Evolutionary conservation across 129 eudicot species (phyloP), one percentile per base, ranked within the genome.

Genomic region (Pittosporum tobira): DNA sequence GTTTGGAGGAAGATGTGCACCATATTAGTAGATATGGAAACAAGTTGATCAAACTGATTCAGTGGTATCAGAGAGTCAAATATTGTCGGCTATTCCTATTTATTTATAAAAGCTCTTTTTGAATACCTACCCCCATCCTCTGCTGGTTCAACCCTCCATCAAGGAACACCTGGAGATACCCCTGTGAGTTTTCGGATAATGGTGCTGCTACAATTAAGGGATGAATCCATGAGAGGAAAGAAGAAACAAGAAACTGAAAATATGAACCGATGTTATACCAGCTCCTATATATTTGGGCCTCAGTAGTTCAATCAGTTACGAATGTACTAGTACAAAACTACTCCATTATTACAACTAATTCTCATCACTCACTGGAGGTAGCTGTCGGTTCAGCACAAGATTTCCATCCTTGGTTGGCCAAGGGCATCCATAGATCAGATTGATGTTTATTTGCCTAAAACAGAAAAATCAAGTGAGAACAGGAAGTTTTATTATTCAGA

Each of bases 81-180:
- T 34, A 6, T 34, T 6, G 10, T 6, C 7, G 40, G 10, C 40
- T 34, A 9, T 34, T 34, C 1, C 2, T 34, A 34, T 34, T 5
- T 6, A 12, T 19, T 5, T 6, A 12, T 19, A 18, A 8, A 56
- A 31, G 45, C 15, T 29, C 45, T 55, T 2, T 4, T 11, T 10
- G 20, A 22, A 23, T 22, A 76, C 88, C 15, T 77, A 91, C 99
- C 77, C 99, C 99, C 99, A 91, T 86, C 54, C 96, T 78, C 71
- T 91, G 99, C 77, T 91, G 99, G 76, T 91, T 91, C 75, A 91
- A 70, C 34, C 99, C 99, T 46, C 95, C 99, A 74, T 91, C 99
- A 70, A 91, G 99, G 60, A 91, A 91, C 71, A 91, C 88, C 65
- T 91, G 99, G 50, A 91, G 73, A 73, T 91, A 91, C 42, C 99